Evolutionary conservation across 163 green algal genomes (phyloP).

Genomic region (Botryococcus braunii): DNA sequence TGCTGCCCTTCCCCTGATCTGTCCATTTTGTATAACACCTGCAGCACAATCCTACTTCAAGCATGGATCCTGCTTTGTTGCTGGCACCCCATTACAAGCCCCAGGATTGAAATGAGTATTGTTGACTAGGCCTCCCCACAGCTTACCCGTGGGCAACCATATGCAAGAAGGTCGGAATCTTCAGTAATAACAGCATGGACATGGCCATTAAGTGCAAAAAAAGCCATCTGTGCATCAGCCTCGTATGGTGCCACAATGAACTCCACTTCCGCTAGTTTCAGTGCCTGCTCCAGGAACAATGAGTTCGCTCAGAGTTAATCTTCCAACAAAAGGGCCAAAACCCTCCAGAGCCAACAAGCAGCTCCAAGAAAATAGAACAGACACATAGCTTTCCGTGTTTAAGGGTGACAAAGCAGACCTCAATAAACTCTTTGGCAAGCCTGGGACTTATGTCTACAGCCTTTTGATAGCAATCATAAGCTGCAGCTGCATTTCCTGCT

Average conservation of each 20-base stretch:
- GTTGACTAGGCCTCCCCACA: too few relatives aligned
- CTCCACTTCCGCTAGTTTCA: slow-evolving; percentile 48
- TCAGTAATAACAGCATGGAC: slow-evolving; percentile 86
- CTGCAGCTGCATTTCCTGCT: slow-evolving; percentile 67
- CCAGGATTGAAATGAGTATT: too few relatives aligned
- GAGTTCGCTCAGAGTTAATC: neutral
- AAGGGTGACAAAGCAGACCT: too few relatives aligned
- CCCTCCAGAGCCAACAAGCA: slow-evolving; percentile 3
- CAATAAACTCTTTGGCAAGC: slow-evolving; percentile 67
- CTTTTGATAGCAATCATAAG: slow-evolving; percentile 83
- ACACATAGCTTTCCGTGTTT: too few relatives aligned
- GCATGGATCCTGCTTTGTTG: too few relatives aligned
- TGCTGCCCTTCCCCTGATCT: slow-evolving; percentile 71
- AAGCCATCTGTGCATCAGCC: slow-evolving; percentile 94
- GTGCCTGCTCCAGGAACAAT: slow-evolving; percentile 29
- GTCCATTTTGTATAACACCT: slow-evolving; percentile 94
- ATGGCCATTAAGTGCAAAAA: slow-evolving; percentile 55
- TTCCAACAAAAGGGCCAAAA: neutral
- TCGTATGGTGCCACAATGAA: slow-evolving; percentile 97
- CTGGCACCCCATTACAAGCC: too few relatives aligned
- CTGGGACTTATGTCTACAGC: slow-evolving; percentile 80
- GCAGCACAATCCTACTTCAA: too few relatives aligned
- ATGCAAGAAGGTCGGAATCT: slow-evolving; percentile 91
- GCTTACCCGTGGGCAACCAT: slow-evolving; percentile 66
- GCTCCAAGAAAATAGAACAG: too few relatives aligned